These are phyloP conservation scores for Podila clonocystis DNA, from an alignment of 192 early-diverging fungal species.

Conservation along the genomic window DNA sequence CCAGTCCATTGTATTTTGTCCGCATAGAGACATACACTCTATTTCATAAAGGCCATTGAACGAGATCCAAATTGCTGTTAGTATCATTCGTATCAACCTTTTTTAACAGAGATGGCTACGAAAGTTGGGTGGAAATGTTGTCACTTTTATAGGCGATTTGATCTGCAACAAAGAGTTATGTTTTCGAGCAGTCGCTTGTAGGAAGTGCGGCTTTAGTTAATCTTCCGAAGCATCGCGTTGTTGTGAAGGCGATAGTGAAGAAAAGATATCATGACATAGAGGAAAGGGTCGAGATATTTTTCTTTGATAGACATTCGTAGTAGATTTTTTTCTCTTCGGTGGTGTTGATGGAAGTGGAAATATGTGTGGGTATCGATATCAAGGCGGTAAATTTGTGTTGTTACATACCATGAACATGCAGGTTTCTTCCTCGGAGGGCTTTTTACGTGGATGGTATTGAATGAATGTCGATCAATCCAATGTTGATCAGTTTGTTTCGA, in stretches of 20 bases:
- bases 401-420: no score
- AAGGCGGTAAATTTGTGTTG: no score
- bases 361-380: background rate
- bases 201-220: background rate
- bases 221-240: background rate
- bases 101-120: no score
- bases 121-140: background rate
- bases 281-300: background rate
- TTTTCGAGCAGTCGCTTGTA: constrained; percentile 1
- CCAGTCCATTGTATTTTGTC: no score
- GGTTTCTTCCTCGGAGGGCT: background rate
- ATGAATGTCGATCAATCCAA: no score
- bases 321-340: constrained; percentile 2
- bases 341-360: background rate
- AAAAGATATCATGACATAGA: background rate
- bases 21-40: no score
- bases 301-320: background rate
- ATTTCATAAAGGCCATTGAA: no score
- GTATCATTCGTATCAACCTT: no score
- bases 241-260: background rate
- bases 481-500: no score
- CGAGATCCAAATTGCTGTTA: no score
- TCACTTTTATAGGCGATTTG: constrained; percentile 4
- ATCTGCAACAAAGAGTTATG: background rate
- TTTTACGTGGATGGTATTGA: background rate